Evolutionary conservation across 805 yeast species (phyloP).

Genomic region (Jamesozyma spencerorum): DNA sequence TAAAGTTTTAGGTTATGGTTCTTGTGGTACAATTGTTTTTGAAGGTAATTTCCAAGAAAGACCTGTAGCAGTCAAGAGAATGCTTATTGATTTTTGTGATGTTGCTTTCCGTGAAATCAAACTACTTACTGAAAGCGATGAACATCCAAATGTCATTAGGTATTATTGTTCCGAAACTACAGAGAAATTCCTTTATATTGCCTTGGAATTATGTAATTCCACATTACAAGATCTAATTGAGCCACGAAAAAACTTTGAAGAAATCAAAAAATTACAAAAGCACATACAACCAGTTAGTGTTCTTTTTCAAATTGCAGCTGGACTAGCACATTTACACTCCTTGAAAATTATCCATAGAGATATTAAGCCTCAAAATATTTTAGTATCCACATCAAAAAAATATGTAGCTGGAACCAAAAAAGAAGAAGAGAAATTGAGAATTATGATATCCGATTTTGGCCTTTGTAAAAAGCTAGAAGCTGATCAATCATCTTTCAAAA

Average conservation of each 20-base stretch:
- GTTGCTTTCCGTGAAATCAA: conserved; percentile 88
- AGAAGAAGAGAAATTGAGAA: conserved; percentile 42
- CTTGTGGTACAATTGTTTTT: conserved; percentile 92
- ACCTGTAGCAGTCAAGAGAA: conserved; percentile 92
- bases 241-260: conserved; percentile 30
- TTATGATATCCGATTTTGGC: conserved; percentile 91
- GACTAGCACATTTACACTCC: conserved; percentile 78
- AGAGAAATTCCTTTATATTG: conserved; percentile 83
- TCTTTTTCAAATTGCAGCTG: conserved; percentile 69
- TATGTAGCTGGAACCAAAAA: conserved; percentile 12
- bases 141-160: conserved; percentile 89
- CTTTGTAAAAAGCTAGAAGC: conserved; percentile 84
- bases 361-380: conserved; percentile 85
- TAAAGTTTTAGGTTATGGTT: conserved; percentile 83
- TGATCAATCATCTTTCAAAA: conserved; percentile 88
- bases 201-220: conserved; percentile 82
- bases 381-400: conserved; percentile 64
- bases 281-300: conserved; percentile 41
- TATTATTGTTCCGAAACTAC: conserved; percentile 90
- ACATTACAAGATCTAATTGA: conserved; percentile 81
- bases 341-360: conserved; percentile 91
- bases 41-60: conserved; percentile 84
- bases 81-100: conserved; percentile 88
- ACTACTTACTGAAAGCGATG: conserved; percentile 85
- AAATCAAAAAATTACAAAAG: conserved; percentile 32